phyloP scores from a whole-genome alignment of 73 alveolate species.

The Blepharisma japonicum region DNA sequence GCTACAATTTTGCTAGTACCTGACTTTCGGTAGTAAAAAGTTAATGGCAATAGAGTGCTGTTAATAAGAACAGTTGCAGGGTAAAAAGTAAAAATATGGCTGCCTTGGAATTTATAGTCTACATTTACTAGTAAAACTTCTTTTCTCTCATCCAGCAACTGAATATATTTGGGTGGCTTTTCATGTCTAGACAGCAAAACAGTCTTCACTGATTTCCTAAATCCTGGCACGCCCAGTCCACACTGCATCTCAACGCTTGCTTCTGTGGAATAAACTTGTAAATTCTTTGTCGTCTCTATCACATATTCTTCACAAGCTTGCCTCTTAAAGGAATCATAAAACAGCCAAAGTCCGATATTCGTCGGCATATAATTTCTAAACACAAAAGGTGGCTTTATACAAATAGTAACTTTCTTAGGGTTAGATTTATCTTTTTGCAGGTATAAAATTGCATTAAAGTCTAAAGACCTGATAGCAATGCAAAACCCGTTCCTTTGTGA shows the following conservation, averaged over 20 bases:
- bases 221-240: background rate
- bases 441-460: background rate
- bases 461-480: background rate
- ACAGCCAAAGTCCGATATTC: background rate
- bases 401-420: background rate
- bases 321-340: background rate
- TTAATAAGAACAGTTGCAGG: background rate
- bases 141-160: conserved; percentile 1
- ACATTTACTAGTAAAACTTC: background rate
- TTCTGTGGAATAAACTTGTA: background rate
- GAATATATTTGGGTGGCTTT: background rate
- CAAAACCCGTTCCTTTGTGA: background rate
- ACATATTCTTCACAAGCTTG: background rate
- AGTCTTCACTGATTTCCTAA: background rate
- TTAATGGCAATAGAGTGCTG: background rate
- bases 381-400: conserved; percentile 3
- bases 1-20: background rate
- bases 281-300: background rate
- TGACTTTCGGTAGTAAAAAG: background rate
- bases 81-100: background rate
- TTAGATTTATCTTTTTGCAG: background rate
- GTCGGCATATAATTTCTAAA: conserved; percentile 1
- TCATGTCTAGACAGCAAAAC: background rate
- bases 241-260: background rate
- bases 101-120: background rate